Base-by-base conservation (phyloP, 768 basidiomycete species). In the Suillus placidus region DNA sequence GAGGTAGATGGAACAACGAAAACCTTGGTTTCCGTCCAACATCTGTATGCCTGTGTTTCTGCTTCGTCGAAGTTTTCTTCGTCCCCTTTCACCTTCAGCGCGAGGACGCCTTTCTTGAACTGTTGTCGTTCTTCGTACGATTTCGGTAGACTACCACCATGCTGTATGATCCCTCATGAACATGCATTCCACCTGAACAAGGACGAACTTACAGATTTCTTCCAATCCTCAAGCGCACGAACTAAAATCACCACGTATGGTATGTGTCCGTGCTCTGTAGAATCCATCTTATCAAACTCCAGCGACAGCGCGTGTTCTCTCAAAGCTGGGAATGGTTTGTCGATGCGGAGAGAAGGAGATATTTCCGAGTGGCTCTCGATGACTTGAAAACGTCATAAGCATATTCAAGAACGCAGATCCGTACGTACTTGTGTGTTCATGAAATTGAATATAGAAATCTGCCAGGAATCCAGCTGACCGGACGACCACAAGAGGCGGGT, bases 51-150 rank as follows among this genome's bases (percentile, higher is more conserved):
- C 74, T 97, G 93, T 8, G 90, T 83, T 71, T 91, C 86, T 2
- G 96, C 97, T 77, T 99, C 97, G 66, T 97, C 97, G 73, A 95
- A 95, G 78, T 99, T 99, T 81, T 99, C 97, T 73, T 99, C 95
- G 73, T 99, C 97, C 0, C 78, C 70, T 71, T 94, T 94, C 64
- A 84, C 73, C 71, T 89, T 88, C 82, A 89, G 85, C 1, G 79
- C 79, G n/a, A 81, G 77, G 52, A 99, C 79, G 3, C 62, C 63
- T 40, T 84, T 79, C 73, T 95, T 95, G 83, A 98, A 97, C 35
- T 84, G 87, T 67, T 89, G 84, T 71, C 91, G 88, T 70, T 97
- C 93, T 1, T 81, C 82, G 40, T 74, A 79, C 37, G 75, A 87
- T 77, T 78, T 81, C 55, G 80, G 88, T 13, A 84, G 79, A 1